Evolutionary conservation across 371 early-diverging fungal genomes (phyloP), one percentile per base, ranked within the genome.

Genomic region (Rhizopus microsporus): DNA sequence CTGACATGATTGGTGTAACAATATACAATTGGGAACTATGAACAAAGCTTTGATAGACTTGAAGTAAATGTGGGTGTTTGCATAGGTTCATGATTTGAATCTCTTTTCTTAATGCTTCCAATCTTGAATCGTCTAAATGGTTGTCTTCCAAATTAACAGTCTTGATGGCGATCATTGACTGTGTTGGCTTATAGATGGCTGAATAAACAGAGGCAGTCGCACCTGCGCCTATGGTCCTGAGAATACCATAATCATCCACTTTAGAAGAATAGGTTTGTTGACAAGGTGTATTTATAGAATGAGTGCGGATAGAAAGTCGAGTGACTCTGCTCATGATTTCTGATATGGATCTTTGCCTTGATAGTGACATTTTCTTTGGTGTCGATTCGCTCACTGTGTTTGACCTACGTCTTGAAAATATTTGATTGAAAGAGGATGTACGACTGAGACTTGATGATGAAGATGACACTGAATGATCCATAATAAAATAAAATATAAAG

Each of bases 31-130:
- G 72, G 2, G 79, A 72, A 8, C 61, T 73, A 55, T 70, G 63
- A 16, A 88, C 85, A 73, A 90, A 90, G 29, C 86, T 84, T 53
- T 85, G 86, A 62, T 75, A 75, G 9, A 89, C 72, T 33, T 85
- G 81, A 10, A 90, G 69, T 7, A 90, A 57, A 71, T 90, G 82
- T 12, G 79, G 74, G 56, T 90, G 90, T 43, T 79, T 72, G 42
- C 84, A 88, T 9, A 90, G 58, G 23, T 74, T 75, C 90, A 90
- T 90, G 65, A 88, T 87, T 61, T 89, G 90, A 13, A 89, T 83
- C 63, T 90, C 90, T 50, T 74, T 71, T 30, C 69, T 57, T 35
- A 78, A 50, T 4, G 69, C 70, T 13, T 78, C 79, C 9, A 78
- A 49, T 17, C 68, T 68, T 16, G 68, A 53, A 38, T 29, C 29